phyloP scores from a whole-genome alignment of 768 basidiomycete genomes.

The Boletus sensibilis region DNA sequence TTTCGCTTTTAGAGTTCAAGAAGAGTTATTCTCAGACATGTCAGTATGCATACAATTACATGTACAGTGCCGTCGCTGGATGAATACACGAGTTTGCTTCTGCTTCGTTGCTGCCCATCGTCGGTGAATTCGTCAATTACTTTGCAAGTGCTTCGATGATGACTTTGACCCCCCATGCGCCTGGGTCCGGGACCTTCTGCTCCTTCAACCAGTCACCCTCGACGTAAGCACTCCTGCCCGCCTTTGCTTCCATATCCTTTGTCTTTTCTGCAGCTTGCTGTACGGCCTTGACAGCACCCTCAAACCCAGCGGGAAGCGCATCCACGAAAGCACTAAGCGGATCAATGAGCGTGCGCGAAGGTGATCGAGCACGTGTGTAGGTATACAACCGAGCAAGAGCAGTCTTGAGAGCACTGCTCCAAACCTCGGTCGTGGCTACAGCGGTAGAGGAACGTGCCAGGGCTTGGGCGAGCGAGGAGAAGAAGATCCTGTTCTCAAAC shows the following conservation, averaged over 20 bases:
- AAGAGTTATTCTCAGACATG: neutral
- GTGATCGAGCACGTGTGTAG: conserved; percentile 86
- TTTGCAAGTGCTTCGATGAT: conserved; percentile 56
- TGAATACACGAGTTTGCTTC: neutral
- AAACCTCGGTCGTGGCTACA: conserved; percentile 46
- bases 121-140: neutral
- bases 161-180: conserved; percentile 86
- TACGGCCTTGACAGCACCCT: conserved; percentile 58
- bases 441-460: conserved; percentile 42
- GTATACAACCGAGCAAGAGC: conserved; percentile 67
- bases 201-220: conserved; percentile 62
- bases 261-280: conserved; percentile 70
- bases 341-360: conserved; percentile 91
- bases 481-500: conserved; percentile 74
- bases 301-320: conserved; percentile 36
- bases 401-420: conserved; percentile 56
- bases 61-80: neutral
- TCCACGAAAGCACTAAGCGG: conserved; percentile 77
- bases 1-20: neutral
- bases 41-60: neutral
- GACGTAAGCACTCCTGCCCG: conserved; percentile 87
- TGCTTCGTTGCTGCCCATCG: neutral
- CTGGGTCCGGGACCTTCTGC: conserved; percentile 76
- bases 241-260: conserved; percentile 75
- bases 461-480: conserved; percentile 80